Evolutionary conservation across 1,139 yeast genomes (phyloP).

Genomic region (Geotrichum fermentans): DNA sequence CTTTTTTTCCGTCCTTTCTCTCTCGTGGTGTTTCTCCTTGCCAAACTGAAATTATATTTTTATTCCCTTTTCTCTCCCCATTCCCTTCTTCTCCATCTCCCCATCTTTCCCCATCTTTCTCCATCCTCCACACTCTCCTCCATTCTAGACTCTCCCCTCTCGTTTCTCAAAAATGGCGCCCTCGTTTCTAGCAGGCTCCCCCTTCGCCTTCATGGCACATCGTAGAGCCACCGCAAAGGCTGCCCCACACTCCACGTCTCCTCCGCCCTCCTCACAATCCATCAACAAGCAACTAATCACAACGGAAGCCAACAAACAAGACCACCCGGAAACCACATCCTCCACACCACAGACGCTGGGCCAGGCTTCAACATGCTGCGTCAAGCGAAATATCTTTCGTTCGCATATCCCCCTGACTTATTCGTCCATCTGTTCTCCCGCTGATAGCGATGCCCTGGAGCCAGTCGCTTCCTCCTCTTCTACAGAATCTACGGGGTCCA

Average conservation of each 20-base stretch:
- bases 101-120: not conserved
- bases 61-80: not conserved
- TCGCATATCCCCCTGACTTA: conserved; percentile 1
- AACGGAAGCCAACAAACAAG: not conserved
- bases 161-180: not conserved
- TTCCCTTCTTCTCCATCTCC: not conserved
- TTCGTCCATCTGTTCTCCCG: not conserved
- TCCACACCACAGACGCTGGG: not conserved
- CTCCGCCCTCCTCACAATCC: not conserved
- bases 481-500: not conserved
- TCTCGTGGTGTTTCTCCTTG: not conserved
- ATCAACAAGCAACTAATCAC: not conserved
- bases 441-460: not conserved
- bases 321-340: not conserved
- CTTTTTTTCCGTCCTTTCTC: not conserved
- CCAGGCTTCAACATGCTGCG: not conserved
- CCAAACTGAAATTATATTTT: not conserved
- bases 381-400: not conserved
- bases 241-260: not conserved
- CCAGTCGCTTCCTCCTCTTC: conserved; percentile 5
- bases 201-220: not conserved
- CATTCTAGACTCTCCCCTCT: not conserved
- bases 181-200: conserved; percentile 1
- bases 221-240: not conserved
- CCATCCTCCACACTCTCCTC: not conserved